Percentiles rank a stretch among this genome's conserved stretches.
phyloP scores from a whole-genome alignment of 169 alveolate species.

The Haemoproteus tartakovskyi region DNA sequence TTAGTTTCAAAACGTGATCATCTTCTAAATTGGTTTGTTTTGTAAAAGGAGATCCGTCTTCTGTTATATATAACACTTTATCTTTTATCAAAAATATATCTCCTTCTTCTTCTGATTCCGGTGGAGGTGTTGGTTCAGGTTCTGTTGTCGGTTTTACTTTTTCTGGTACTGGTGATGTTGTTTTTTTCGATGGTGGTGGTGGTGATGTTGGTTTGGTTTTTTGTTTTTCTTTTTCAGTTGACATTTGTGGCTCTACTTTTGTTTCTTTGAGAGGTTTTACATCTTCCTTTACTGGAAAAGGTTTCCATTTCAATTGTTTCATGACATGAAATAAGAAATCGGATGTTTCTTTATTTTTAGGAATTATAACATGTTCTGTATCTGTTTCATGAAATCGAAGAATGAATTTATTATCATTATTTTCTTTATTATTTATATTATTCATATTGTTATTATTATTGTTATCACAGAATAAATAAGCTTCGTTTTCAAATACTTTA shows the following conservation, averaged over 20 bases:
- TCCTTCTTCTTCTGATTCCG: constrained; percentile 9
- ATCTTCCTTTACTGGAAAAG: background rate
- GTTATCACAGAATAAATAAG: too few relatives aligned
- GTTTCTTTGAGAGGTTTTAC: too few relatives aligned
- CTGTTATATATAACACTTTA: constrained; percentile 33
- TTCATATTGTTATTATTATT: too few relatives aligned
- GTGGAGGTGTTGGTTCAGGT: background rate
- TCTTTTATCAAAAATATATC: constrained; percentile 48
- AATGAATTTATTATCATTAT: constrained; percentile 35
- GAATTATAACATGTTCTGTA: constrained; percentile 46
- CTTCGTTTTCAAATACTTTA: too few relatives aligned
- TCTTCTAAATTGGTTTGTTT: constrained; percentile 17
- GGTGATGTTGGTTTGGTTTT: too few relatives aligned
- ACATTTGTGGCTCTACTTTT: too few relatives aligned
- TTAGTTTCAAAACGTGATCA: constrained; percentile 25
- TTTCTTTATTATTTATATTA: too few relatives aligned
- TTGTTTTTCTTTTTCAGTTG: too few relatives aligned
- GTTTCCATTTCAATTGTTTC: constrained; percentile 38
- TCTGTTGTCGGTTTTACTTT: background rate
- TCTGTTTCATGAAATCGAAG: constrained; percentile 38
- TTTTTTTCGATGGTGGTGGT: too few relatives aligned
- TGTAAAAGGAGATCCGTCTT: constrained; percentile 40
- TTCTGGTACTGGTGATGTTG: too few relatives aligned
- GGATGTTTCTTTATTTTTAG: constrained; percentile 26
- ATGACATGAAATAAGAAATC: constrained; percentile 6